Base-by-base conservation (phyloP, 495 filamentous ascomycete genomes). In the Penicillium steckii region DNA sequence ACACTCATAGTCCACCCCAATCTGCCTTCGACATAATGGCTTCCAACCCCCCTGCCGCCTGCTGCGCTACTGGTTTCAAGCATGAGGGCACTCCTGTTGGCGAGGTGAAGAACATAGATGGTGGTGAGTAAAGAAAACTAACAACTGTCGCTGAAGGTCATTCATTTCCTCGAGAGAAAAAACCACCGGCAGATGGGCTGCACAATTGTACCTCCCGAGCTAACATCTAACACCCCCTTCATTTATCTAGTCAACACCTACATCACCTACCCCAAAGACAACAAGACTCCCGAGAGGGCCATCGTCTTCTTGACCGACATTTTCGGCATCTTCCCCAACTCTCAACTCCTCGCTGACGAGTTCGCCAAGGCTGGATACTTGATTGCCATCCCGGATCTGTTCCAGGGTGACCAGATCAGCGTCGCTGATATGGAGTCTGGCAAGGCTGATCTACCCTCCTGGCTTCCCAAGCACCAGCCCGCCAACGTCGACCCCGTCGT, bases 361-460 rank as follows among this genome's bases (percentile, higher is more conserved):
- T 86, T 83, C 53, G 88, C 89, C 26, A 81, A 80, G 43, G 84
- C 86, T 53, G 89, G 88, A 30, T 94, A 90, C 66, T 78, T 87
- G 17, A 83, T 84, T 35, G 63, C 89, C 12, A 77, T 93, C 56
- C 78, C 87, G 48, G 89, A 69, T 38, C 57, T 69, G 10, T 71
- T 71, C 48, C 18, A 60, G 35, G 66, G 62, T 9, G 68, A 71
- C 33, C 21, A 57, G 8, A 52, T 69, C 3, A n/a, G n/a, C n/a
- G n/a, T n/a, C n/a, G n/a, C n/a, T n/a, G n/a, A n/a, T n/a, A 44
- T 48, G 44, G 54, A 58, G n/a, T 71, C 66, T n/a, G n/a, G n/a
- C n/a, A n/a, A n/a, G n/a, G n/a, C n/a, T n/a, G n/a, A n/a, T n/a
- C n/a, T n/a, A n/a, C n/a, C n/a, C n/a, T n/a, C n/a, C n/a, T n/a